Evolutionary conservation across 2,329 filamentous ascomycete genomes (phyloP), one percentile per base, ranked within the genome.

Genomic region (Daldinia sp.): DNA sequence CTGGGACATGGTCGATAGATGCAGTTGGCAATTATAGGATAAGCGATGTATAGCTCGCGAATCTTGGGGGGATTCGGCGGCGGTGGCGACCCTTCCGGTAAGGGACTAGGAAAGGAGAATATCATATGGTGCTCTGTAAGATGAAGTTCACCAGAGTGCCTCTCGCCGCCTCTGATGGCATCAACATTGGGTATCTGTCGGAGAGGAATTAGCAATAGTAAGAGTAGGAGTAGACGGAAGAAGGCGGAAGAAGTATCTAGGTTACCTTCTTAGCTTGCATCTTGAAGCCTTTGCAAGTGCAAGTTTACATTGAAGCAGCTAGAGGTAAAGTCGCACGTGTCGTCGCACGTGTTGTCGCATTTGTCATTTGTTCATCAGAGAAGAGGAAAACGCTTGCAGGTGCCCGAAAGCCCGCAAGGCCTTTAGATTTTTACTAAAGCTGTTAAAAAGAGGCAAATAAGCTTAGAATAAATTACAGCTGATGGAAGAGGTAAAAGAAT

Each of bases 21-120:
- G 78, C 94, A 97, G 72, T 89, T 87, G 37, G 87, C 87, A 72
- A 99, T 92, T 78, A 98, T 94, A 21, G 94, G 94, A 77, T 94
- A 99, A 13, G 95, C 94, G 57, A 98, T 92, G 92, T 94, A 99
- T 74, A 91, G 87, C 77, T 97, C 92, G 74, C 88, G 78, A 43
- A 75, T 67, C 30, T 75, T 76, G 11, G 71, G 70, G 19, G 68
- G 61, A 41, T 66, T 72, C 51, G 68, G 65, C 21, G 64, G 66
- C 3, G 63, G 60, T 29, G 66, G 37, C 19, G 51, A 64, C 10
- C 63, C 68, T 7, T 73, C 64, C 15, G 71, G 69, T 5, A 62
- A 52, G 11, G 62, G 43, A 32, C 67, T 67, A 6, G 72, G 70
- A 19, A 73, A 70, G 11, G 68, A 54, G 53, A 78, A 77, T 66